Evolutionary conservation across 2,329 filamentous ascomycete genomes (phyloP), one percentile per base, ranked within the genome.

Genomic region (Chaetomiaceae sp.): DNA sequence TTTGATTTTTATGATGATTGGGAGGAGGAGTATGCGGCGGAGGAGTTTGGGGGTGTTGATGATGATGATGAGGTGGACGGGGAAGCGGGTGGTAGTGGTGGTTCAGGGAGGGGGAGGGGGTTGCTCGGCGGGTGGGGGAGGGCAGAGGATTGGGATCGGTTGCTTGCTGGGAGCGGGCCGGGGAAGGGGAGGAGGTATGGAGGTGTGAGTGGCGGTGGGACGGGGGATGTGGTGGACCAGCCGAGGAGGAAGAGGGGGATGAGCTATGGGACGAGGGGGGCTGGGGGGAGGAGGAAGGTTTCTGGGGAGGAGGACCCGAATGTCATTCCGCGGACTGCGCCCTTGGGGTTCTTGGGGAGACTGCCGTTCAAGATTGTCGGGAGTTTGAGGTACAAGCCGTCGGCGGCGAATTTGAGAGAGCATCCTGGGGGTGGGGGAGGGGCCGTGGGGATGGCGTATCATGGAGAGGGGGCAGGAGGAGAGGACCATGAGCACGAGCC

Each of bases 1-100:
- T 97, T 97, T 68, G 92, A 96, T 69, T 97, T 97, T 69, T 97
- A 97, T 73, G 92, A 96, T 70, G 92, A 96, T 70, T 97, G 92
- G 92, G 90, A 96, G 57, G 77, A 80, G 51, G 79, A 82, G 48
- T 50, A 75, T 77, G 49, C 70, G 73, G 64, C 59, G 78, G 83
- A 40, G 80, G 84, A 1, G 69, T 37, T 44, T 34, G 91, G 43
- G 72, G 91, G 48, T 85, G 78, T 42, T 71, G 95, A 90, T 88
- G 84, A 85, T 29, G 84, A 74, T n/a, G 62, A 58, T 25, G 55
- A 58, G 45, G 74, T 78, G 50, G 70, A 72, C 15, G 63, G 53
- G 11, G 56, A 61, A 5, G 65, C 63, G 20, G 65, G 67, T 34
- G 65, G 66, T 27, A 79, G 81, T 47, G 75, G 75, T 31, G 79